Conservation (phyloP, 805 yeast species). For the Pichia paraexigua region DNA sequence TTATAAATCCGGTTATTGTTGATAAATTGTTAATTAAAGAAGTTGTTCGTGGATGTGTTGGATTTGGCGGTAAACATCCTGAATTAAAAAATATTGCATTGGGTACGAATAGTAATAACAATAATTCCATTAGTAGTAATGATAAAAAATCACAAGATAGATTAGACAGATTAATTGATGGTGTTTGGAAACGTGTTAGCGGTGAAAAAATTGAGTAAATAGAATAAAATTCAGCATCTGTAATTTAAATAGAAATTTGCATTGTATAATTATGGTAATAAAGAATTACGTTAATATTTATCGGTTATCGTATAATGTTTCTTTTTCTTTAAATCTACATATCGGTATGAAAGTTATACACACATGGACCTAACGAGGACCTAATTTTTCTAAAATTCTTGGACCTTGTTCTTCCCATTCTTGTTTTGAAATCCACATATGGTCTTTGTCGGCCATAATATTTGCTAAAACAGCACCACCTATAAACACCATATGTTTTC, state of each 20-base stretch:
- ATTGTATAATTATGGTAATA: not conserved
- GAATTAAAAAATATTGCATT: slow-evolving; percentile 8
- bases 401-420: slow-evolving; percentile 99
- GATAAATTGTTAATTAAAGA: slow-evolving; percentile 59
- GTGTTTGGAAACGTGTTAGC: slow-evolving; percentile 44
- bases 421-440: slow-evolving; percentile 92
- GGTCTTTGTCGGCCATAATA: slow-evolving; percentile 97
- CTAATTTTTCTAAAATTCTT: slow-evolving; percentile 75
- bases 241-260: not conserved
- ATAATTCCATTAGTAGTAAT: not conserved
- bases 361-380: slow-evolving; percentile 60
- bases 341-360: not conserved
- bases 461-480: slow-evolving; percentile 98
- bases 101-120: not conserved
- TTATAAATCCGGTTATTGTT: slow-evolving; percentile 68
- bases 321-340: not conserved
- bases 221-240: not conserved
- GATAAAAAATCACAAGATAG: slow-evolving; percentile 6
- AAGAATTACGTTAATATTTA: not conserved
- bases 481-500: slow-evolving; percentile 97
- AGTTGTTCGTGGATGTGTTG: slow-evolving; percentile 67
- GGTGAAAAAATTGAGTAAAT: not conserved
- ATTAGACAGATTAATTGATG: slow-evolving; percentile 34
- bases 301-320: not conserved
- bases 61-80: slow-evolving; percentile 50